phyloP scores from a whole-genome alignment of 2,329 filamentous ascomycete species.

The Sporothrix mexicana region DNA sequence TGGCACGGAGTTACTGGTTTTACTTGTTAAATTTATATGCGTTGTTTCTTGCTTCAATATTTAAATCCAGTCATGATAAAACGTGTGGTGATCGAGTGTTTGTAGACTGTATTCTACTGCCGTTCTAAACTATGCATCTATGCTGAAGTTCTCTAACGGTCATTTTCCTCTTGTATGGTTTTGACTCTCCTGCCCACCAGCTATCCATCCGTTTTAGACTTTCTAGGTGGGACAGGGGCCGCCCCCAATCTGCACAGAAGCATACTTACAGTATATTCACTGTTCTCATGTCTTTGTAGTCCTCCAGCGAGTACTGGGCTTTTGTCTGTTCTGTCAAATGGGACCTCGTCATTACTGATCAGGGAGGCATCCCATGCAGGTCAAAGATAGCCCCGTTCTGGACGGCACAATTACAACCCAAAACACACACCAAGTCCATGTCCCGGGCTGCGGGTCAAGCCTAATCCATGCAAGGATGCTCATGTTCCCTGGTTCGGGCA shows the following conservation, averaged over 20 bases:
- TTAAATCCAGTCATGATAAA: too few relatives aligned
- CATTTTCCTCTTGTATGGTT: not conserved
- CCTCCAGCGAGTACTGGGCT: not conserved
- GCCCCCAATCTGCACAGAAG: not conserved
- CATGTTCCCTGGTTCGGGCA: conserved; percentile 24
- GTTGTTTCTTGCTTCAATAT: not conserved
- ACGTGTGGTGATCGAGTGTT: too few relatives aligned
- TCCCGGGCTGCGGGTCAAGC: conserved; percentile 16
- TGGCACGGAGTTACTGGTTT: conserved; percentile 4
- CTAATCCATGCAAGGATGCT: conserved; percentile 22
- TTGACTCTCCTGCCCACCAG: not conserved
- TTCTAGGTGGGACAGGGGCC: not conserved
- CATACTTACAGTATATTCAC: not conserved
- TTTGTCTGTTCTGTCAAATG: not conserved
- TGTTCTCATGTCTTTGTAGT: not conserved
- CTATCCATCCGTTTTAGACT: conserved; percentile 19
- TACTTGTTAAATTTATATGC: not conserved
- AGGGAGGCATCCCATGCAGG: conserved; percentile 29
- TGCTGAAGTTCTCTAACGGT: too few relatives aligned
- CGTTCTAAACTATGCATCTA: too few relatives aligned
- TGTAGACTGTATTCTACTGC: too few relatives aligned
- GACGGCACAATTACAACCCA: not conserved
- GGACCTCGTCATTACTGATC: not conserved
- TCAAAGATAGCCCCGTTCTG: not conserved
- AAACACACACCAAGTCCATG: not conserved